These are phyloP conservation scores for Boletus fagicola DNA, from an alignment of 768 basidiomycete species.

Conservation along the genomic window DNA sequence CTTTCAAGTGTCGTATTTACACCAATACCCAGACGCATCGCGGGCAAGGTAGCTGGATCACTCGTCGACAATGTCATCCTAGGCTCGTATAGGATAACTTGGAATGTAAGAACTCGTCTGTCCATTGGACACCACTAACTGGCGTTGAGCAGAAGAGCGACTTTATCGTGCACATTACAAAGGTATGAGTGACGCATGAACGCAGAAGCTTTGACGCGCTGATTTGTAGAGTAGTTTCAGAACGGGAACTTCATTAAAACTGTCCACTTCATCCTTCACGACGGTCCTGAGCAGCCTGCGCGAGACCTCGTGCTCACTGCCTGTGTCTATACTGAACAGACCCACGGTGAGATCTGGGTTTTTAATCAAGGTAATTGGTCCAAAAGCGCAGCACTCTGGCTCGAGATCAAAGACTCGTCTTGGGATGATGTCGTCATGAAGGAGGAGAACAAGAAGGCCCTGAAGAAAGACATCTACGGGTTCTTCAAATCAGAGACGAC, in stretches of 20 bases:
- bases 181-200: constrained; percentile 36
- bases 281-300: constrained; percentile 52
- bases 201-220: background rate
- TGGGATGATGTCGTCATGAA: constrained; percentile 78
- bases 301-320: constrained; percentile 52
- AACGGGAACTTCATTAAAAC: constrained; percentile 21
- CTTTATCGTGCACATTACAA: constrained; percentile 52
- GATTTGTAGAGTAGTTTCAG: constrained; percentile 31
- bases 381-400: constrained; percentile 62
- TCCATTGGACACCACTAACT: constrained; percentile 3
- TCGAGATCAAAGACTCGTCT: constrained; percentile 57
- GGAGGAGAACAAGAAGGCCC: constrained; percentile 58
- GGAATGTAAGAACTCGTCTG: constrained; percentile 47
- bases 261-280: constrained; percentile 55
- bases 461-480: constrained; percentile 74
- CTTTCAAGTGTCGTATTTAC: constrained; percentile 50
- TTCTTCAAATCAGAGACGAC: constrained; percentile 76
- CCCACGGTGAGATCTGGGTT: constrained; percentile 75
- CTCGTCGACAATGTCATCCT: constrained; percentile 51
- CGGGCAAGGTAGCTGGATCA: constrained; percentile 46
- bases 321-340: constrained; percentile 50
- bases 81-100: constrained; percentile 54
- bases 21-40: constrained; percentile 42
- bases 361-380: constrained; percentile 70
- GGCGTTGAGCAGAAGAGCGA: constrained; percentile 44